phyloP scores from a whole-genome alignment of 192 early-diverging fungal genomes.

The Backusella parvicylindrica region DNA sequence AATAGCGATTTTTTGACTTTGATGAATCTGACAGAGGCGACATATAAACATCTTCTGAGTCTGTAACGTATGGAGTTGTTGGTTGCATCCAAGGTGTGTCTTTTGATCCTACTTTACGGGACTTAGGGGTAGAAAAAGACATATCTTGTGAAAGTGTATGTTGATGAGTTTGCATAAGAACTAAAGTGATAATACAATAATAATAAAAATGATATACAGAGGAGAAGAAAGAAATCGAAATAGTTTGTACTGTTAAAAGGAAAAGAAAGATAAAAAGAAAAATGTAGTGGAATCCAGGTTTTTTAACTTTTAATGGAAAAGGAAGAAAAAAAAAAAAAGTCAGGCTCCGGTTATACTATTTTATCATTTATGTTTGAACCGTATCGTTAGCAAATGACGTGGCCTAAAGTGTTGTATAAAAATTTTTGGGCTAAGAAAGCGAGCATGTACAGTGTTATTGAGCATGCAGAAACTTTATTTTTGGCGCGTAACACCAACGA shows the following conservation, averaged over 20 bases:
- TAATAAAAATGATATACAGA: not conserved
- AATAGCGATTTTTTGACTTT: constrained; percentile 5
- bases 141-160: not conserved
- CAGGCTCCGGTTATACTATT: not conserved
- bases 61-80: not conserved
- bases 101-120: not conserved
- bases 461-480: constrained; percentile 16
- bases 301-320: constrained; percentile 1
- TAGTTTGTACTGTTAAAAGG: not conserved
- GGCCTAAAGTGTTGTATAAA: not conserved
- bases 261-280: not conserved
- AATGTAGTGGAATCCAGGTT: constrained; percentile 4
- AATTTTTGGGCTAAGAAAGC: not conserved
- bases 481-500: constrained; percentile 6
- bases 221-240: not conserved
- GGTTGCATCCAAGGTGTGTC: constrained; percentile 3
- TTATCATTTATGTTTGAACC: constrained; percentile 8
- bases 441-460: not conserved
- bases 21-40: constrained; percentile 7
- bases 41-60: constrained; percentile 4
- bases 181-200: constrained; percentile 7
- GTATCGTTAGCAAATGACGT: constrained; percentile 11
- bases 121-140: constrained; percentile 1
- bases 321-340: not conserved
- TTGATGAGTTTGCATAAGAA: not conserved